Base-by-base conservation (phyloP, 2,329 filamentous ascomycete genomes). In the Endoconidiophora laricicola region DNA sequence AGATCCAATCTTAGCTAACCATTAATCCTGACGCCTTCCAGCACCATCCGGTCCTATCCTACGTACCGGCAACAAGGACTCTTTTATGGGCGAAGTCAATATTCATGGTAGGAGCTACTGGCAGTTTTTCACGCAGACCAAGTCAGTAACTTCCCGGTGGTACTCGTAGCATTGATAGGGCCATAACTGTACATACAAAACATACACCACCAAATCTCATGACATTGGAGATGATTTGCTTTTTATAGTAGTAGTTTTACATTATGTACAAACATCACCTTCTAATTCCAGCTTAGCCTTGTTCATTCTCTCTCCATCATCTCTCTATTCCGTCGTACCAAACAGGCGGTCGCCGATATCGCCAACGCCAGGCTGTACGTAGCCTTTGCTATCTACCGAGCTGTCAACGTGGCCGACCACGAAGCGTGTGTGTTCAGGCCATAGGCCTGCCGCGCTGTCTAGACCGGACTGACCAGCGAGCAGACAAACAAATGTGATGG, bases 301-400 rank as follows among this genome's bases (percentile, higher is more conserved):
- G 12, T 24, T 10, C 23, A 3, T 40, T 36, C 23, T 46, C 23
- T 33, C 26, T 3, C 10, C 20, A 10, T 36, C n/a, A 42, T 44
- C 22, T 20, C n/a, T 18, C 26, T 53, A 53, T 23, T 53, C 51
- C 22, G 51, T 24, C 22, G 51, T 53, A 10, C 51, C 51, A 65
- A 90, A 95, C 65, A 96, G 64, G 46, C 90, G 71, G 66, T 96
- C 90, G 1, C 90, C 90, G 52, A 95, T 80, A 66, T 95, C 90
- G 1, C 88, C 90, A 55, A 95, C 60, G 0, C 90, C 90, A 0
- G 88, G 88, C 68, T 82, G 83, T 55, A 95, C 80, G 87, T 95
- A 94, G 6, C 90, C 88, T 56, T 71, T 73, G n/a, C 74, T 70
- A 56, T 87, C 86, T 49, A 91, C 70, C 60, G 76, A 73, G 55